These are phyloP conservation scores for Poa pratensis DNA, from an alignment of 176 grass and related monocot species.

Conservation along the genomic window DNA sequence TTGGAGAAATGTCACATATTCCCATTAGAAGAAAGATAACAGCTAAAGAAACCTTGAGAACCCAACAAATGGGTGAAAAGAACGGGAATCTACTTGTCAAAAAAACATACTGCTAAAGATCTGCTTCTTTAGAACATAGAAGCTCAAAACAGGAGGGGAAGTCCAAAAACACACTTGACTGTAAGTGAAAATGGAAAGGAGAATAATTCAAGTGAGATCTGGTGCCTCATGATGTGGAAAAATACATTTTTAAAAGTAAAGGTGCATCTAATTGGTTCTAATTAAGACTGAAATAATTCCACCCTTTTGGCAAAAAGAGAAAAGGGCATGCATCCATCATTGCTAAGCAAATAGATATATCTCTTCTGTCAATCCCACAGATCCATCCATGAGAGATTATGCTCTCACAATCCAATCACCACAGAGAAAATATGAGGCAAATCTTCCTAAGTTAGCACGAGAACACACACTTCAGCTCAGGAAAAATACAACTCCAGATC, in stretches of 20 bases:
- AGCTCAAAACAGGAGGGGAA: constrained; percentile 33
- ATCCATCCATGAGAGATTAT: constrained; percentile 44
- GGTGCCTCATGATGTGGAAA: constrained; percentile 36
- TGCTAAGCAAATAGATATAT: constrained; percentile 46
- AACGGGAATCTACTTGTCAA: constrained; percentile 39
- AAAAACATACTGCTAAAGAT: constrained; percentile 13
- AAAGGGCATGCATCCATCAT: constrained; percentile 51
- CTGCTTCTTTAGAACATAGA: constrained; percentile 42
- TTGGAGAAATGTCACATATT: constrained; percentile 15
- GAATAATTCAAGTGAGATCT: constrained; percentile 55
- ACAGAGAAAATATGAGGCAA: constrained; percentile 32
- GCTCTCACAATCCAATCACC: constrained; percentile 37
- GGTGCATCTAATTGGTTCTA: constrained; percentile 40
- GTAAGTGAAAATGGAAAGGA: constrained; percentile 42
- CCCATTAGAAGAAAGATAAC: constrained; percentile 1
- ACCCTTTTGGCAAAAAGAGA: constrained; percentile 58
- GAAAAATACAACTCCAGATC: constrained; percentile 27
- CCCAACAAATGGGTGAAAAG: not conserved
- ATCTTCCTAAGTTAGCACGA: constrained; percentile 2
- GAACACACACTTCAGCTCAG: constrained; percentile 1
- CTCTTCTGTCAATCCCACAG: constrained; percentile 48
- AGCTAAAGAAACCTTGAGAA: not conserved
- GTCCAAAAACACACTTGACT: constrained; percentile 37
- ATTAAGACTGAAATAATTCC: constrained; percentile 44
- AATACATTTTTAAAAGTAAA: constrained; percentile 37